Base-by-base conservation (phyloP, 768 basidiomycete species). In the Myochromella boudieri region DNA sequence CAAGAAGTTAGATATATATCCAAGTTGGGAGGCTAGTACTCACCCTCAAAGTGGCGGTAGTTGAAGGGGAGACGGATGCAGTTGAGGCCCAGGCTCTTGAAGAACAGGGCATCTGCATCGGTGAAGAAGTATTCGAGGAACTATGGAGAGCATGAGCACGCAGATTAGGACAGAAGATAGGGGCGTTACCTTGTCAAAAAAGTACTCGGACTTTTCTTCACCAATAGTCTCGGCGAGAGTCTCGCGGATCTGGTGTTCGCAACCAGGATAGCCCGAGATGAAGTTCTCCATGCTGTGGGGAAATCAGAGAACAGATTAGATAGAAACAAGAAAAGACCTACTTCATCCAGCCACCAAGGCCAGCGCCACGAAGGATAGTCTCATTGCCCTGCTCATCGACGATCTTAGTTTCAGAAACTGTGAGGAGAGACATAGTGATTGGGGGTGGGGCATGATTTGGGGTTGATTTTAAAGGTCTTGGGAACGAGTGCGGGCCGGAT, bases 321-420 rank as follows among this genome's bases (percentile, higher is more conserved):
- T 34, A 14, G 28, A 48, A 37, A 51, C 15, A 11, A 44, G 10
- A 33, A 26, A 21, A 42, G 10, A 76, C 87, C 64, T 58, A 89
- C 87, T 84, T 88, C 84, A 91, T 85, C 87, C 87, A 89, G 60
- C 87, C 87, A 51, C 87, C 87, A 17, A 90, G 68, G n/a, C 87
- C 85, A 44, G 87, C 87, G 17, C 88, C 88, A 36, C 82, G 70
- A 43, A 87, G 71, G 48, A 84, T 70, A 49, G 85, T 69, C 53
- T 82, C 75, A 15, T 80, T 70, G 29, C 75, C 80, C 28, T 77
- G 61, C 41, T 72, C 72, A 56, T 85, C 75, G 48, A 84, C 75
- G 55, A 87, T 68, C 52, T 77, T 80, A 12, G 77, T 80, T 32
- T 82, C 84, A 48, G 72, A 69, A 11, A 84, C 76, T 53, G 69